A percentile compares a stretch with the other conserved stretches of the same genome.
Conservation (phyloP, 176 grass and related monocot species). For the Metroxylon sagu region DNA sequence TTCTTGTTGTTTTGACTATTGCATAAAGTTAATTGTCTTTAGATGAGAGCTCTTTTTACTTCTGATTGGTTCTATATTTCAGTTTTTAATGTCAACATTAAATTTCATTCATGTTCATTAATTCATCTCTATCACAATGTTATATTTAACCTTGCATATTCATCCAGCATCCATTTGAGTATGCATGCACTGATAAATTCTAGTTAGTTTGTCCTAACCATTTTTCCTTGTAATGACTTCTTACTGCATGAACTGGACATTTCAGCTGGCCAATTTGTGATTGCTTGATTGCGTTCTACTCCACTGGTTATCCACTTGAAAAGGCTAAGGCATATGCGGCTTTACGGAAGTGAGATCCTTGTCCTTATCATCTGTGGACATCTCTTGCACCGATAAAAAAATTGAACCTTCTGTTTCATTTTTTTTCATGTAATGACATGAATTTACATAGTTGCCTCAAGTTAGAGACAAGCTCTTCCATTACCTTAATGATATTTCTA, state of each 20-base stretch:
- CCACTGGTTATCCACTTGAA: slow-evolving; percentile 78
- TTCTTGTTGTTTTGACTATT: no score
- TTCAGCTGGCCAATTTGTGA: slow-evolving; percentile 88
- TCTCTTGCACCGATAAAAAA: not conserved
- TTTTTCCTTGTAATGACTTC: no score
- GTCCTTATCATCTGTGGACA: not conserved
- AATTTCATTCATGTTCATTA: not conserved
- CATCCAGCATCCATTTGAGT: no score
- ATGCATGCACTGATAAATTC: no score
- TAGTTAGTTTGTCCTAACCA: no score
- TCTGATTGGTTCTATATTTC: no score
- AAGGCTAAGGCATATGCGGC: slow-evolving; percentile 73
- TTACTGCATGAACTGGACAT: not conserved
- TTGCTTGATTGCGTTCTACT: slow-evolving; percentile 92
- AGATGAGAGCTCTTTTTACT: not conserved
- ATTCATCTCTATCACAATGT: not conserved
- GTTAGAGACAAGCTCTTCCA: no score
- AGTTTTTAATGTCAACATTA: not conserved
- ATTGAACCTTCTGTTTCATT: no score
- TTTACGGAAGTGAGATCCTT: slow-evolving; percentile 58
- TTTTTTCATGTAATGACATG: no score
- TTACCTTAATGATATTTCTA: no score
- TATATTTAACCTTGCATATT: no score
- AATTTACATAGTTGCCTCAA: no score
- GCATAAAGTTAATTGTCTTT: not conserved